Base-by-base conservation (phyloP, 1,284 basidiomycete species). In the Trametes hirsuta region DNA sequence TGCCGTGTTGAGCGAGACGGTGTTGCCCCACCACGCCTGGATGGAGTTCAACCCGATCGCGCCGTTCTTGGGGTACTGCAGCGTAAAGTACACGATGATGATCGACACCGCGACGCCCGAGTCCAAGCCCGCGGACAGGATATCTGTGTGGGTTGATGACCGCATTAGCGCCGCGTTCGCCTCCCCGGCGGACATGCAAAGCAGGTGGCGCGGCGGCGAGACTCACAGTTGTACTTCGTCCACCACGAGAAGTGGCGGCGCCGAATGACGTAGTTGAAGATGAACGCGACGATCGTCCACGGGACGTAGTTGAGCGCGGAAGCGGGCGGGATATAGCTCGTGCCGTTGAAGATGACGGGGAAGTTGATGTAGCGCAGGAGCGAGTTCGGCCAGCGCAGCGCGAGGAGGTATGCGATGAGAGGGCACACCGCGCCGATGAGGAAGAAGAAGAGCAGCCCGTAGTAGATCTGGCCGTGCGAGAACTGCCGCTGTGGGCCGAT, bases 351-450 rank as follows among this genome's bases (percentile, higher is more conserved):
- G 50, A 76, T 69, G 41, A 75, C 67, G 18, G 92, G 91, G 55
- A 91, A 82, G 76, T 93, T 93, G 72, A 93, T 77, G 71, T 89
- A 93, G 61, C 87, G 81, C 81, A 86, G 85, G 75, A 84, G 81
- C 40, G 73, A 74, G 66, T 78, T 77, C 55, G 76, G 82, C 75
- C 73, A 83, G 58, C 65, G 64, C 45, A 66, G 65, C 55, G 68
- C 63, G 67, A 71, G 64, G 63, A 76, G 25, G 73, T 76, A 83
- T 22, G 74, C 69, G 18, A 70, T 62, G 44, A 79, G 46, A 1
- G 82, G 81, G 30, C 70, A 69, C 39, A 79, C 42, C n/a, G 78
- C 77, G 25, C 80, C 82, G 22, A 80, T 58, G 63, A 83, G 72
- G 78, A 83, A 83, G 75, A 81, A 82, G 68, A 72, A 79, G 14